phyloP scores from a whole-genome alignment of 208 protist species.

The Crithidia acanthocephali region DNA sequence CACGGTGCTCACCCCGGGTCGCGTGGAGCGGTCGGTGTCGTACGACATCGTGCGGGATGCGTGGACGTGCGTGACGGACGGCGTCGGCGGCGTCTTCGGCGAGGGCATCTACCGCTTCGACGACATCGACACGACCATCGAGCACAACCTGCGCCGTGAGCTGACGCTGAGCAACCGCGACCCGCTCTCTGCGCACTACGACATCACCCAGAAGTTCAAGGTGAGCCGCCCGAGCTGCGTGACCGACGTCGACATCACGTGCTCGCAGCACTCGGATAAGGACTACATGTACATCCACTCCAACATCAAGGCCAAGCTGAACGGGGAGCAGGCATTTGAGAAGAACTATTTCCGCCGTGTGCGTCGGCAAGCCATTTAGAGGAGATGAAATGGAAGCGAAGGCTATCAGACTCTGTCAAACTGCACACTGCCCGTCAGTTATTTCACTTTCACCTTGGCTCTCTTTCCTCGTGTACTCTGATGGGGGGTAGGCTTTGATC shows the following conservation, averaged over 20 bases:
- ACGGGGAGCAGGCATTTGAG: constrained; percentile 52
- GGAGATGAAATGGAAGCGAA: background rate
- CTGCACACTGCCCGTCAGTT: no score
- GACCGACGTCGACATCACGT: constrained; percentile 53
- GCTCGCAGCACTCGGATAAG: constrained; percentile 42
- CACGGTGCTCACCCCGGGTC: constrained; percentile 36
- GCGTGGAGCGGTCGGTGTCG: constrained; percentile 45
- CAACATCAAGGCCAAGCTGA: constrained; percentile 42
- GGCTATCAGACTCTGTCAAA: no score
- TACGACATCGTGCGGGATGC: constrained; percentile 58
- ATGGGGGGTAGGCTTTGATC: no score
- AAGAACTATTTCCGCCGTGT: constrained; percentile 55
- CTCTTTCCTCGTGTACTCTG: no score
- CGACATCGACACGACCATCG: constrained; percentile 65
- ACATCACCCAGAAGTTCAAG: constrained; percentile 56
- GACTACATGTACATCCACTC: constrained; percentile 55
- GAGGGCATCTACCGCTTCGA: constrained; percentile 68
- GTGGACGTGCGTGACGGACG: constrained; percentile 61
- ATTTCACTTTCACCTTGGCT: no score
- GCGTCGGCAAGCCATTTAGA: constrained; percentile 46
- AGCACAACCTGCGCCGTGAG: constrained; percentile 67
- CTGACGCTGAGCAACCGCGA: constrained; percentile 61
- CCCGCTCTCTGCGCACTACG: constrained; percentile 61
- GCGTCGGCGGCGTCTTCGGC: constrained; percentile 67
- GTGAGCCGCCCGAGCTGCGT: constrained; percentile 46